These are phyloP conservation scores for Backusella parvicylindrica DNA, from an alignment of 192 early-diverging fungal genomes.

Conservation along the genomic window DNA sequence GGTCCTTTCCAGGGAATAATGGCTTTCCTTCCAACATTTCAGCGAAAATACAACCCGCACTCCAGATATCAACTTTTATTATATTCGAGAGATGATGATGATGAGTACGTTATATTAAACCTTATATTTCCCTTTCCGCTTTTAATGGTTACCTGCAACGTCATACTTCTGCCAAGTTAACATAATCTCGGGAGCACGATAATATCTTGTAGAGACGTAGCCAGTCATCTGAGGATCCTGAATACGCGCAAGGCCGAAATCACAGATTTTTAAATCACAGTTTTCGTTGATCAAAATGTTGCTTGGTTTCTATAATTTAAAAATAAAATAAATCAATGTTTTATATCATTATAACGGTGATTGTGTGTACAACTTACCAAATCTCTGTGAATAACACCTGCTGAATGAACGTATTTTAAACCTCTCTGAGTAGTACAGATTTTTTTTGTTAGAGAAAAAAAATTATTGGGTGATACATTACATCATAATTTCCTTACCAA, in stretches of 20 bases:
- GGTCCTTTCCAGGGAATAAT: slow-evolving; percentile 92
- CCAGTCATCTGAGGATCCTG: slow-evolving; percentile 96
- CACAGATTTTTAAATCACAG: slow-evolving; percentile 98
- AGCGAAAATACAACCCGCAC: slow-evolving; percentile 89
- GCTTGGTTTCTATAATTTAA: slow-evolving; percentile 72
- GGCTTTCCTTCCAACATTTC: slow-evolving; percentile 95
- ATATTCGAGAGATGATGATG: not conserved
- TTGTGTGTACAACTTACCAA: slow-evolving; percentile 48
- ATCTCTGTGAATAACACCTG: slow-evolving; percentile 93
- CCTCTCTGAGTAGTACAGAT: slow-evolving; percentile 51
- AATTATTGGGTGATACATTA: slow-evolving; percentile 1
- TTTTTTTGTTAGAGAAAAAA: slow-evolving; percentile 6
- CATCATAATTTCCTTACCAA: slow-evolving; percentile 47
- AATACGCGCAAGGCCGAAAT: slow-evolving; percentile 93
- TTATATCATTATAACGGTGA: not conserved
- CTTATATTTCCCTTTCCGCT: not conserved
- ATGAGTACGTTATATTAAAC: not conserved
- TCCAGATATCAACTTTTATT: slow-evolving; percentile 83
- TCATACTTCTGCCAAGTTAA: slow-evolving; percentile 97
- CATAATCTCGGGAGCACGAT: slow-evolving; percentile 98
- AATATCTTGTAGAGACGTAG: slow-evolving; percentile 96
- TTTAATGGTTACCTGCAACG: slow-evolving; percentile 51
- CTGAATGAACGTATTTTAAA: slow-evolving; percentile 91
- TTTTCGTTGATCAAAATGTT: slow-evolving; percentile 97
- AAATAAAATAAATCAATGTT: not conserved